Base-by-base conservation (phyloP, 805 yeast species). In the Candida methanosorbosa region DNA sequence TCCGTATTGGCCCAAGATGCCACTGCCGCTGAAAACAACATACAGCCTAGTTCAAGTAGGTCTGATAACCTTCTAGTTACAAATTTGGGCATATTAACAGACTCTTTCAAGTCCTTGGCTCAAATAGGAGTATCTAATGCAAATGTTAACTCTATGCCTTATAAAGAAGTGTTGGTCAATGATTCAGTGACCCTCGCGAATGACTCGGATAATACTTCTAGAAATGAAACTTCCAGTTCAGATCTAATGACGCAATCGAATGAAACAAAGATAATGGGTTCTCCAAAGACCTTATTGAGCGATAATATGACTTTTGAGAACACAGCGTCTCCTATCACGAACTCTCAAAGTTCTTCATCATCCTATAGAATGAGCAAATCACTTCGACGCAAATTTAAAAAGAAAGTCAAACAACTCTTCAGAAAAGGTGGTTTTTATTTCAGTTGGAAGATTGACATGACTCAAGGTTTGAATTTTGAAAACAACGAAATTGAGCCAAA, bases 351-450 rank as follows among this genome's bases (percentile, higher is more conserved):
- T n/a, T n/a, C n/a, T n/a, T n/a, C n/a, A n/a, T n/a, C n/a, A n/a
- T n/a, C n/a, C n/a, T n/a, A n/a, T n/a, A n/a, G 32, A n/a, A 30
- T 38, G 4, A 38, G 45, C 4, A 32, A 25, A 4, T 29, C 41
- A 7, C 28, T 43, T n/a, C 21, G 39, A 14, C 33, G 24, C 14
- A 47, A 42, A 29, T 36, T 45, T 18, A 31, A 32, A 13, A 40
- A 31, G 26, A 39, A 42, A 25, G 33, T 47, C 12, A 32, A 30
- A 13, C 28, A 30, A 4, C 36, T 41, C 16, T 49, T 50, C 35
- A 38, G 31, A 24, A 30, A 39, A 15, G 45, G 46, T 16, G 56
- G 54, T 2, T 50, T 50, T 30, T 50, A 38, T 30, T 47, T 39
- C 38, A 45, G 51, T 29, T 30, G 25, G 23, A 32, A 28, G 2